Evolutionary conservation across 1,284 basidiomycete genomes (phyloP).

Genomic region (Singerocomus rubriflavus): DNA sequence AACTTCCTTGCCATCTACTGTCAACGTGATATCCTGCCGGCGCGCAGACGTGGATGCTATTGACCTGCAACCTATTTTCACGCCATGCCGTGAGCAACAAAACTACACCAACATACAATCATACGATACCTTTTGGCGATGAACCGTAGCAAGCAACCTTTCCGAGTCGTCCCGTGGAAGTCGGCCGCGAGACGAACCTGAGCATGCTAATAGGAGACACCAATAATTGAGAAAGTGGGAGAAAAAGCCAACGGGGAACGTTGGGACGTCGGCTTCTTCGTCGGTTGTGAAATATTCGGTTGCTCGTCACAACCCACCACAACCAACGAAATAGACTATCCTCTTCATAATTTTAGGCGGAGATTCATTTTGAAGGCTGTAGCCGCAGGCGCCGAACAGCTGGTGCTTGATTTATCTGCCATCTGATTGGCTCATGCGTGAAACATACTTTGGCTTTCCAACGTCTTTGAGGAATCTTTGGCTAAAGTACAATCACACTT

Average conservation of each 20-base stretch:
- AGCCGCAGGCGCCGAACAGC: constrained; percentile 9
- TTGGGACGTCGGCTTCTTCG: constrained; percentile 15
- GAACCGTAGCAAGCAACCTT: constrained; percentile 50
- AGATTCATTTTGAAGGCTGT: constrained; percentile 18
- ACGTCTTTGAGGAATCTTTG: too few relatives aligned
- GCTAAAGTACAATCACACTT: too few relatives aligned
- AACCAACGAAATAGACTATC: constrained; percentile 18
- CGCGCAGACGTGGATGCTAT: constrained; percentile 64
- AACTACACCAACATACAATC: constrained; percentile 1
- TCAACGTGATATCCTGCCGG: constrained; percentile 82
- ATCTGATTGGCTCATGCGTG: too few relatives aligned
- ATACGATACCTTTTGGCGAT: constrained; percentile 40
- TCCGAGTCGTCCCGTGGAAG: constrained; percentile 64
- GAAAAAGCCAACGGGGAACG: constrained; percentile 20
- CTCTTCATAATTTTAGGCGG: constrained; percentile 21
- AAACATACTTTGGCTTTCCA: too few relatives aligned
- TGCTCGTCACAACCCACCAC: constrained; percentile 28
- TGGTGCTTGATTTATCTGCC: background rate
- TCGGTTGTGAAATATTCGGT: constrained; percentile 18
- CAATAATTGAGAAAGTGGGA: constrained; percentile 5
- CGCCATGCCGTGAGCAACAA: constrained; percentile 1
- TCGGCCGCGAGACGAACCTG: constrained; percentile 61
- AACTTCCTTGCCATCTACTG: constrained; percentile 91
- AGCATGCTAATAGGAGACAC: constrained; percentile 45
- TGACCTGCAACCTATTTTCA: constrained; percentile 47